Evolutionary conservation across 2,329 filamentous ascomycete genomes (phyloP).

Genomic region (Phyllosticta citriasiana): DNA sequence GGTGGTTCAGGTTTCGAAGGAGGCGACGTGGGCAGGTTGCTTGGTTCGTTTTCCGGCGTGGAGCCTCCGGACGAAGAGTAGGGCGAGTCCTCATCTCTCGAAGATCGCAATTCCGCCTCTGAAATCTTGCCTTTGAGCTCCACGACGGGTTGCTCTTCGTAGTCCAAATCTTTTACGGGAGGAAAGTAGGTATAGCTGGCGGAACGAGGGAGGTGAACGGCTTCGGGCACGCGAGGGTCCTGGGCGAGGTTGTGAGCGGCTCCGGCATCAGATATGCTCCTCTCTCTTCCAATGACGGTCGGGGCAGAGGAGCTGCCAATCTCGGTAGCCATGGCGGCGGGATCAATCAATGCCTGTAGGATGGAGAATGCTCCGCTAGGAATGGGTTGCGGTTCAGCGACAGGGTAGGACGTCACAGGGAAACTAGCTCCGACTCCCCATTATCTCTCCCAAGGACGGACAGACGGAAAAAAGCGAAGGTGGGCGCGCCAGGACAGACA

Average conservation of each 20-base stretch:
- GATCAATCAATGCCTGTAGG: constrained; percentile 5
- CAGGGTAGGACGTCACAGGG: constrained; percentile 1
- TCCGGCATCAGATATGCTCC: constrained; percentile 7
- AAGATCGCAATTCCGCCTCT: constrained; percentile 22
- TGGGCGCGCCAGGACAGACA: neutral
- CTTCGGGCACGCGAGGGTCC: constrained; percentile 16
- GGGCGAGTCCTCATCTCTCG: constrained; percentile 22
- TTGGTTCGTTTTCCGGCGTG: constrained; percentile 33
- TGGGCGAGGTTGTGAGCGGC: constrained; percentile 5
- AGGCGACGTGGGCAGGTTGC: constrained; percentile 16
- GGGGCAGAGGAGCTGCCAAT: neutral
- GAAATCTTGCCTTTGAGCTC: constrained; percentile 22
- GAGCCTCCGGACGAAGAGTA: constrained; percentile 35
- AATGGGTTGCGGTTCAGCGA: constrained; percentile 5
- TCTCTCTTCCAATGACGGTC: constrained; percentile 3
- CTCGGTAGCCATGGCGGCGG: constrained; percentile 5
- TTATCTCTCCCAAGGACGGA: neutral
- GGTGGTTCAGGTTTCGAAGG: neutral
- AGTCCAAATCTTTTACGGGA: constrained; percentile 23
- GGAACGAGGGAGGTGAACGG: constrained; percentile 26
- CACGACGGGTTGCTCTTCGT: constrained; percentile 21
- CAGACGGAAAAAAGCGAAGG: neutral
- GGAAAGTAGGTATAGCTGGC: constrained; percentile 33
- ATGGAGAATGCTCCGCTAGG: constrained; percentile 8
- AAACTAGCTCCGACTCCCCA: constrained; percentile 9